Percentiles rank a stretch among this genome's conserved stretches.
phyloP scores from a whole-genome alignment of 768 basidiomycete species.

The Cytidiella melzeri region DNA sequence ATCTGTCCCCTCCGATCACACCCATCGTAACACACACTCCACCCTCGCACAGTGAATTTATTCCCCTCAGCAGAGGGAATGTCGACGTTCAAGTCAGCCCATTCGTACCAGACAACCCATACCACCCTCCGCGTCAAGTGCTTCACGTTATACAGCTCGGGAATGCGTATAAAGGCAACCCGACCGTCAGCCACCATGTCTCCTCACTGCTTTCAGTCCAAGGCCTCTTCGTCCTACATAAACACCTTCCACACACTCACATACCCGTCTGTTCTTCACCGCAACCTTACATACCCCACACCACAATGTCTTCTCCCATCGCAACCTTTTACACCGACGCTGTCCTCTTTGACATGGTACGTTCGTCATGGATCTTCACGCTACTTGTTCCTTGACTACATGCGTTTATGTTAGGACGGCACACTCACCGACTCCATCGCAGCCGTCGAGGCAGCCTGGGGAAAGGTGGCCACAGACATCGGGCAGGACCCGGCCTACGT shows the following conservation, averaged over 20 bases:
- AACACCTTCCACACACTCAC: background rate
- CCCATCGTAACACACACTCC: too few species aligned
- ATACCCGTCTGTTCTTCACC: background rate
- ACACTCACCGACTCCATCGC: conserved; percentile 71
- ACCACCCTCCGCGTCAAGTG: background rate
- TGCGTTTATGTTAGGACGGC: conserved; percentile 42
- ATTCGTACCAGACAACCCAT: too few species aligned
- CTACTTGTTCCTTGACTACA: conserved; percentile 12
- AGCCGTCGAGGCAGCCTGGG: conserved; percentile 73
- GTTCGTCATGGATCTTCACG: conserved; percentile 17
- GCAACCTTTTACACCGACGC: conserved; percentile 46
- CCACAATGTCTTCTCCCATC: conserved; percentile 19
- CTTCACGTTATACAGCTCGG: background rate
- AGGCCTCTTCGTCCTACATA: background rate
- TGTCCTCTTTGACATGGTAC: conserved; percentile 64
- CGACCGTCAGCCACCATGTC: conserved; percentile 1
- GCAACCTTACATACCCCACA: conserved; percentile 1
- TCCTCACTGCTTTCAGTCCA: background rate
- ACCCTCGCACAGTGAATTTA: too few species aligned
- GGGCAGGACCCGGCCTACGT: conserved; percentile 61
- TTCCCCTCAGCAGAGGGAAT: too few species aligned
- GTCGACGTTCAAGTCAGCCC: too few species aligned
- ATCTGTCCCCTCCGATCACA: too few species aligned
- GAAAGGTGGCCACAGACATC: conserved; percentile 62
- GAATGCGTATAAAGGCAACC: conserved; percentile 3